Evolutionary conservation across 139 green algal genomes (phyloP), one percentile per base, ranked within the genome.

Genomic region (Deuterostichococcus epilithicus): DNA sequence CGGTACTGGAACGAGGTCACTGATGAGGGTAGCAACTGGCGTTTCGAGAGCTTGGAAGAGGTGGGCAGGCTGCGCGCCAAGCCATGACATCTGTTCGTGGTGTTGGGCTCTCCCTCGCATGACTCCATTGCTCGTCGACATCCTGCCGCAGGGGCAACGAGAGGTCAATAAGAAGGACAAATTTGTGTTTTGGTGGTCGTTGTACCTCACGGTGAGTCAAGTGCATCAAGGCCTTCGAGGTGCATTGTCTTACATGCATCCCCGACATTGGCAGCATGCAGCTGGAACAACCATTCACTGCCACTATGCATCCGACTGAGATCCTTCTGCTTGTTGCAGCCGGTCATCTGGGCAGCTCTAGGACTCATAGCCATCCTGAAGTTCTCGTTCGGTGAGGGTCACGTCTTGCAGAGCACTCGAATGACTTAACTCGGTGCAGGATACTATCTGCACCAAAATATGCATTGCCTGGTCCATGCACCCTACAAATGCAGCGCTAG

Each of bases 1-100:
- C 82, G 95, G 15, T 99, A 92, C 92, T 99, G 95, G 95, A 98
- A 98, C 72, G 95, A 99, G 77, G 90, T 93, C 6, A 93, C 91
- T 26, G 94, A 99, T 36, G 84, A 91, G n/a, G 95, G 95, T 30
- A 89, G 83, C 44, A 92, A 91, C 23, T 99, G 95, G 95, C 87
- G 91, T 25, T 99, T 98, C 85, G 95, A 99, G 75, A 88, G 78
- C 1, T 76, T 97, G 28, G 79, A 84, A 66, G 90, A 94, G 84
- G 86, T 68, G 37, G 47, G 77, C 36, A 1, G 10, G 38, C 45
- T 78, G 20, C n/a, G 28, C 36, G 13, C 33, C n/a, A n/a, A 77
- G 26, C 15, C 33, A 44, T 70, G 39, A 60, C 66, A 70, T 71
- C 13, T 76, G 33, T 47, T 34, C 6, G 34, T 0, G 23, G 33